Evolutionary conservation across 2,329 filamentous ascomycete genomes (phyloP), one percentile per base, ranked within the genome.

Genomic region (Hawksworthiomyces lignivorus): DNA sequence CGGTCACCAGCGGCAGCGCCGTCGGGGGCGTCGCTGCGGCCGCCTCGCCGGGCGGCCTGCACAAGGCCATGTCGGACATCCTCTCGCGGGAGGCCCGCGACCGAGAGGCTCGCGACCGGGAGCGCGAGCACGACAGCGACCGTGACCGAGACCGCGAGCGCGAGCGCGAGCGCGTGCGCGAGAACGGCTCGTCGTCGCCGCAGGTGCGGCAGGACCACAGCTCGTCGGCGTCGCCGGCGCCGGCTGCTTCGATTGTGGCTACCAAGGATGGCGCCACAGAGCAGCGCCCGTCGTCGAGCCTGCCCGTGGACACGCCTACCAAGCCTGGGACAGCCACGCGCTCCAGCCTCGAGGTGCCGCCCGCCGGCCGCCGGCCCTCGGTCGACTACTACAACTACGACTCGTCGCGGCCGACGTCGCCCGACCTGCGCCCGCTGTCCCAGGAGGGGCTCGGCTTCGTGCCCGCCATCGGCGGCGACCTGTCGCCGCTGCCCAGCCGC

Each of bases 401-500:
- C 43, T 64, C 62, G 1, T 71, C 71, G 14, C 57, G 62, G 12
- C 68, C 70, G 9, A 59, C 70, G 22, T 80, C 76, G 0, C 76
- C 77, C 5, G 70, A 71, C 19, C 54, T 70, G n/a, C 69, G 64
- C 27, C 56, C 65, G 5, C 12, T 51, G 8, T 50, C 68, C 58
- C 56, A 69, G 46, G 60, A 75, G 52, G 52, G 65, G 52, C 22
- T 49, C 7, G 61, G 63, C 2, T 67, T 73, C 24, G 70, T 82
- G 39, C 76, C 77, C 4, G 72, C 71, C 11, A 74, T 81, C 46
- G 73, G 73, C 18, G 70, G 75, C 49, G 80, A 84, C 43, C 57
- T 83, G 8, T 84, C 82, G 4, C 74, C 80, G 2, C 65, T 71
- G 4, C 68, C 68, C 7, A 87, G 80, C 52, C 73, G 82, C 19